phyloP scores from a whole-genome alignment of 2,329 filamentous ascomycete species.

The Pyricularia grisea region DNA sequence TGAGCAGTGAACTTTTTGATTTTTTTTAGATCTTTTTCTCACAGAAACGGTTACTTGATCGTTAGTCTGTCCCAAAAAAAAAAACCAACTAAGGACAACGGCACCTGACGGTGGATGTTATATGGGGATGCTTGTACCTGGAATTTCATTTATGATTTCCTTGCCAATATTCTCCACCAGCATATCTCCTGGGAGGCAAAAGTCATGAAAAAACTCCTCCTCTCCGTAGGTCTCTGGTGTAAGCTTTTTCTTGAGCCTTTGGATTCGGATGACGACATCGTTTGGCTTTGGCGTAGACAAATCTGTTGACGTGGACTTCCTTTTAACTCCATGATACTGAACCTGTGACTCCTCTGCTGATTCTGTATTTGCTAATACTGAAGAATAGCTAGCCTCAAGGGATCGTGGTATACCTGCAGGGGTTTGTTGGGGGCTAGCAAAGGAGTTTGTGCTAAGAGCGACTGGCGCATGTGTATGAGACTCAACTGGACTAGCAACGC shows the following conservation, averaged over 20 bases:
- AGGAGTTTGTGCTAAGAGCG: background rate
- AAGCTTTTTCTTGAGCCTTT: background rate
- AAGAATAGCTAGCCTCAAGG: background rate
- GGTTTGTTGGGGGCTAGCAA: too few species aligned
- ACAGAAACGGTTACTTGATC: background rate
- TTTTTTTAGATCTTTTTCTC: background rate
- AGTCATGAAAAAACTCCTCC: background rate
- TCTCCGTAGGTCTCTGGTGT: background rate
- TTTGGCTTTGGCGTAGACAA: background rate
- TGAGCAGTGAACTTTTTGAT: background rate
- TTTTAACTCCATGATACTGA: background rate
- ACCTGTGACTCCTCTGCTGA: background rate
- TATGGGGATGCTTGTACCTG: too few species aligned
- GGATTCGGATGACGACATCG: background rate
- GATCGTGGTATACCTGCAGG: too few species aligned
- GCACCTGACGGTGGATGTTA: too few species aligned
- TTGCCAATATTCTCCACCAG: background rate
- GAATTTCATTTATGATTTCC: background rate
- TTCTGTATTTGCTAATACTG: background rate
- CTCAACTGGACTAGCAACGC: background rate
- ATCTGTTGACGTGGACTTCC: background rate
- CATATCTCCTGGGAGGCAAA: background rate
- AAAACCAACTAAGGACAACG: too few species aligned
- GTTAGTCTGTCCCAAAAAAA: too few species aligned
- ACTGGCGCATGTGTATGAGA: background rate